Conservation (phyloP, 2,329 filamentous ascomycete species). For the Hymenoscyphus infarciens region DNA sequence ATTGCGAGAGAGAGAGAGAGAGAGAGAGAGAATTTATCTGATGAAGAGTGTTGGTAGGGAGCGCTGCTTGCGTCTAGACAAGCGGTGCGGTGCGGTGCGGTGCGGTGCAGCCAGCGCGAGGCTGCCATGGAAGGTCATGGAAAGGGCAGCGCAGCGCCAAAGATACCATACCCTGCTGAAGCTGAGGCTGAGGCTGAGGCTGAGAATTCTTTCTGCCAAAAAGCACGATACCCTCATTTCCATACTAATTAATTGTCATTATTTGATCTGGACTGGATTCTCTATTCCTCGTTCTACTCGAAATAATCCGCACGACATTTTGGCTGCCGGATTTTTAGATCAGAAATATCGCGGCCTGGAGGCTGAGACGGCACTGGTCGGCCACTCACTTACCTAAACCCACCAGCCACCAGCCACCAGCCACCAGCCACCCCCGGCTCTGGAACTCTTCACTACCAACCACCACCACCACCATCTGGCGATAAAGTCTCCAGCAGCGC, state of each 20-base stretch:
- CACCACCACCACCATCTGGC: constrained; percentile 1
- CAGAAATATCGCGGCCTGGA: neutral
- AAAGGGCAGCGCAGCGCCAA: neutral
- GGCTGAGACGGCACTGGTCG: constrained; percentile 7
- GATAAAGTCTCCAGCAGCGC: constrained; percentile 3
- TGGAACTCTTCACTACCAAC: neutral
- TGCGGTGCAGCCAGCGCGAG: neutral
- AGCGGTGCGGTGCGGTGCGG: constrained; percentile 11
- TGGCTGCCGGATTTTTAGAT: neutral
- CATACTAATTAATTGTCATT: neutral
- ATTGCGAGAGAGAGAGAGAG: constrained; percentile 6
- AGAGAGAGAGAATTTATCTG: constrained; percentile 10
- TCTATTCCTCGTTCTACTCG: neutral
- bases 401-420: neutral
- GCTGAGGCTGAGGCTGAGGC: neutral
- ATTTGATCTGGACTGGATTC: neutral
- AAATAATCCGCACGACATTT: neutral
- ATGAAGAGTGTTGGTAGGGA: constrained; percentile 4
- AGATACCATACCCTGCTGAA: neutral
- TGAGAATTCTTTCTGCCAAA: neutral
- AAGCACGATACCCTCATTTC: neutral
- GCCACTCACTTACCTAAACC: neutral
- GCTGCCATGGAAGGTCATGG: too few relatives aligned
- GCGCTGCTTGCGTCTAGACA: neutral
- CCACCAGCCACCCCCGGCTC: neutral